phyloP scores from a whole-genome alignment of 805 yeast genomes.

The Yamadazyma ubonensis region DNA sequence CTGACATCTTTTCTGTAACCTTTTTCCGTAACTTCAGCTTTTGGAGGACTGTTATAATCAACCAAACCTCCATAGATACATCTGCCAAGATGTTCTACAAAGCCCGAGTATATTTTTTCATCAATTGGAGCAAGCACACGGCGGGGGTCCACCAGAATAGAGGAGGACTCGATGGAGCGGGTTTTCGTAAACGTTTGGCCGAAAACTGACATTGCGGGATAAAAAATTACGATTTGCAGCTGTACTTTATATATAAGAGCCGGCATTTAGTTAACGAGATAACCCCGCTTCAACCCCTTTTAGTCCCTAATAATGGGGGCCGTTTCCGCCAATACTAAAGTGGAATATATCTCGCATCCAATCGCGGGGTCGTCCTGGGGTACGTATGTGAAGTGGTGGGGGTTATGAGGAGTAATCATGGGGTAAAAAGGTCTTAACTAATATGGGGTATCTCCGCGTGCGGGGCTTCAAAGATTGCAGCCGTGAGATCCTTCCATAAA shows the following conservation, averaged over 20 bases:
- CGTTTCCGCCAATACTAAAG: not conserved
- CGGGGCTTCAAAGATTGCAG: constrained; percentile 2
- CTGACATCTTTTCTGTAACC: constrained; percentile 30
- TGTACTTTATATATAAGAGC: constrained; percentile 1
- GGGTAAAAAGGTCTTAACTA: no score
- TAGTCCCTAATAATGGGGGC: no score
- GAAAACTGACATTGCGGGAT: constrained; percentile 16
- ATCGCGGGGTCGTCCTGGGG: not conserved
- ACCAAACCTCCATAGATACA: constrained; percentile 38
- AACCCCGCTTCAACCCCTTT: no score
- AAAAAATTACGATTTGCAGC: constrained; percentile 1
- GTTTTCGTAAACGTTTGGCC: constrained; percentile 18
- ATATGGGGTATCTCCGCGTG: not conserved
- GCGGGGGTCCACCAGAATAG: constrained; percentile 28
- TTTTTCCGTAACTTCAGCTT: constrained; percentile 19
- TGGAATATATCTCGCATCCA: not conserved
- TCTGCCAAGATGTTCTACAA: constrained; percentile 35
- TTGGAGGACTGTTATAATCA: constrained; percentile 21
- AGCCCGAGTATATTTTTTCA: constrained; percentile 30
- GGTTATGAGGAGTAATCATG: not conserved
- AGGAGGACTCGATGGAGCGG: constrained; percentile 10
- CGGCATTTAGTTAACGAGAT: not conserved
- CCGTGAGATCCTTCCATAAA: not conserved
- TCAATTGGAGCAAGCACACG: constrained; percentile 24
- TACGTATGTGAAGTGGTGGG: not conserved